phyloP scores from a whole-genome alignment of 2,329 filamentous ascomycete genomes.

The Fusarium sp. region DNA sequence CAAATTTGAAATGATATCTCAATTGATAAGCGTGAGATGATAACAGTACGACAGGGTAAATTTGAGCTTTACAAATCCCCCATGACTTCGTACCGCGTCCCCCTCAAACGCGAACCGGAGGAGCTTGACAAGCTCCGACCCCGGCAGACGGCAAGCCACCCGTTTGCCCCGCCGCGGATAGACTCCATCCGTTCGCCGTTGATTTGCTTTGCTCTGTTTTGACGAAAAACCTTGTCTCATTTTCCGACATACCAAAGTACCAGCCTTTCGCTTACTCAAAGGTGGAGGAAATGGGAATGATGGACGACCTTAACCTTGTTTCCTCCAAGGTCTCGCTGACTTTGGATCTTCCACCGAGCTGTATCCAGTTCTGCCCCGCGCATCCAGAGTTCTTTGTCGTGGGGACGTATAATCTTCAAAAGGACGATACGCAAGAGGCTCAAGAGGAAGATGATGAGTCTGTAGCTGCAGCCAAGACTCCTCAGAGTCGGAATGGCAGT shows the following conservation, averaged over 20 bases:
- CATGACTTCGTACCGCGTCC: background rate
- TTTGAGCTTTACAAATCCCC: background rate
- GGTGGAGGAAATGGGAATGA: conserved; percentile 10
- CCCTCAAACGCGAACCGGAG: conserved; percentile 7
- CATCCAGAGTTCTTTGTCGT: conserved; percentile 77
- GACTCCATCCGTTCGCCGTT: conserved; percentile 19
- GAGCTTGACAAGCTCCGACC: conserved; percentile 19
- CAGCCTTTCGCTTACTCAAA: background rate
- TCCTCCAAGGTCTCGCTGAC: conserved; percentile 61
- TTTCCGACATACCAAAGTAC: background rate
- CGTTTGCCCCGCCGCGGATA: conserved; percentile 34
- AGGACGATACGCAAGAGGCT: conserved; percentile 49
- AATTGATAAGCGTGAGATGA: background rate
- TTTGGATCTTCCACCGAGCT: conserved; percentile 79
- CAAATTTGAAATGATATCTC: background rate
- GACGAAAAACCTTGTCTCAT: conserved; percentile 19
- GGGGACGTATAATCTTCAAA: conserved; percentile 85
- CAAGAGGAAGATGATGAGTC: conserved; percentile 41
- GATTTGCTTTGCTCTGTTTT: conserved; percentile 2
- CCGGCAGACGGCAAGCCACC: conserved; percentile 28
- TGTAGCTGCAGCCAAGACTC: conserved; percentile 46
- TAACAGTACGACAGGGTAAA: too few relatives aligned
- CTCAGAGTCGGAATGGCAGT: conserved; percentile 79
- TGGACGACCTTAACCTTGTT: conserved; percentile 45
- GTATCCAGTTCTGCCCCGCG: conserved; percentile 77